These are phyloP conservation scores for Elsinoe fawcettii DNA, from an alignment of 2,329 filamentous ascomycete genomes.

Conservation along the genomic window DNA sequence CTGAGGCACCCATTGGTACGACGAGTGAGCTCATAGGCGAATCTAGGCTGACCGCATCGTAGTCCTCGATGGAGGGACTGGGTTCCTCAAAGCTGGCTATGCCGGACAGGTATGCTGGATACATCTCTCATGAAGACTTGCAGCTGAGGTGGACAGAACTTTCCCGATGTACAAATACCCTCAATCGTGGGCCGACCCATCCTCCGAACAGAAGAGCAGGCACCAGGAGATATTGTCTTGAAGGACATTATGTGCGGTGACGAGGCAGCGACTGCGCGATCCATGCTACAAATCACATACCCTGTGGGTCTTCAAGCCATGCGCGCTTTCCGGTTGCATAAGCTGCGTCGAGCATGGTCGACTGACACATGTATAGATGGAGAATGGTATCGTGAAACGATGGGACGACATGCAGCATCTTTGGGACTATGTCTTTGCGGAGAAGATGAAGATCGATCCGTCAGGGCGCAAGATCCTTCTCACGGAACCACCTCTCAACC, in stretches of 20 bases:
- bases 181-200: slow-evolving; percentile 98
- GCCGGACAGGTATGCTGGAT: slow-evolving; percentile 62
- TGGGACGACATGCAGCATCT: slow-evolving; percentile 99
- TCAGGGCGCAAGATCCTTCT: slow-evolving; percentile 92
- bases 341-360: neutral
- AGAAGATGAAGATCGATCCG: slow-evolving; percentile 92
- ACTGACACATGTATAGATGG: slow-evolving; percentile 58
- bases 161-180: slow-evolving; percentile 96
- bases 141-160: slow-evolving; percentile 59
- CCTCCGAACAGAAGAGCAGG: slow-evolving; percentile 86
- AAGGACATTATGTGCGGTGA: slow-evolving; percentile 99
- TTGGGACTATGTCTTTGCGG: slow-evolving; percentile 97
- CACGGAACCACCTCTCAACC: slow-evolving; percentile 97
- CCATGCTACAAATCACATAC: slow-evolving; percentile 97
- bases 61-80: slow-evolving; percentile 99
- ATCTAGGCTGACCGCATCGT: slow-evolving; percentile 19
- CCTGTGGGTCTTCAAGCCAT: slow-evolving; percentile 50
- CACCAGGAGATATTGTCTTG: slow-evolving; percentile 58
- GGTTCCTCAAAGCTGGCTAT: slow-evolving; percentile 99
- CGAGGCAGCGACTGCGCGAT: slow-evolving; percentile 89
- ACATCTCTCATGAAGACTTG: neutral
- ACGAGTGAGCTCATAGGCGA: slow-evolving; percentile 1
- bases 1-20: slow-evolving; percentile 44
- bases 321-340: neutral
- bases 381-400: slow-evolving; percentile 98